Evolutionary conservation across 768 basidiomycete species (phyloP).

Genomic region (Auriculariales sp.): DNA sequence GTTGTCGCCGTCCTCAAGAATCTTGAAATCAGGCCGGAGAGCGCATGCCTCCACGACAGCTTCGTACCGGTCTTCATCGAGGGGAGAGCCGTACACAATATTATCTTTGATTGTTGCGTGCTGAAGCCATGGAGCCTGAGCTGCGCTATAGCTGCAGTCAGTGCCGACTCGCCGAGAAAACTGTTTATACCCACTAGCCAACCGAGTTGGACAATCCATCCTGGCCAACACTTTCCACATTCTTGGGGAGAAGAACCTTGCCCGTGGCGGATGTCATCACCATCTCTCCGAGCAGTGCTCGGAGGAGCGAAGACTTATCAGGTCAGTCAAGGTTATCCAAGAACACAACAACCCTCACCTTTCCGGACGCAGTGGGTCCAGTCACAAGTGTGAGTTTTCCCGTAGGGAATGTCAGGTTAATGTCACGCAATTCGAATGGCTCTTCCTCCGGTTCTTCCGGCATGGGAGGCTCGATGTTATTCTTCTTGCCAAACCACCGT

Average conservation of each 20-base stretch:
- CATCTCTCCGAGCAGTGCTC: conserved; percentile 56
- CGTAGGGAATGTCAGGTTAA: conserved; percentile 20
- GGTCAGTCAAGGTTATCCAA: background rate
- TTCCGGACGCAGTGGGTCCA: conserved; percentile 20
- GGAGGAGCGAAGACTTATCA: conserved; percentile 9
- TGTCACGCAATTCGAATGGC: conserved; percentile 18
- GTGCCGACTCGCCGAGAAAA: too few species aligned
- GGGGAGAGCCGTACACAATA: conserved; percentile 41
- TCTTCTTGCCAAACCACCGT: conserved; percentile 2
- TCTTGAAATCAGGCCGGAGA: conserved; percentile 25
- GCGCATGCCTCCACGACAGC: conserved; percentile 26
- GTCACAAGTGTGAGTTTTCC: conserved; percentile 22
- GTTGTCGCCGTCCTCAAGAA: conserved; percentile 26
- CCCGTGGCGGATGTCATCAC: conserved; percentile 32
- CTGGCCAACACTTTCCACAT: conserved; percentile 2
- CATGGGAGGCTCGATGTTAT: conserved; percentile 8
- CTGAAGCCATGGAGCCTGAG: conserved; percentile 33
- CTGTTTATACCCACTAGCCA: too few species aligned
- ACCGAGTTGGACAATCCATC: conserved; percentile 19
- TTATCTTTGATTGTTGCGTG: conserved; percentile 41
- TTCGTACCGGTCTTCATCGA: conserved; percentile 22
- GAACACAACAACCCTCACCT: conserved; percentile 17
- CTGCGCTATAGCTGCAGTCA: too few species aligned
- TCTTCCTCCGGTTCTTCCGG: conserved; percentile 13
- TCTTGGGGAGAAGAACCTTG: conserved; percentile 37